phyloP scores from a whole-genome alignment of 345 rosid species.

The Syzygium oleosum region DNA sequence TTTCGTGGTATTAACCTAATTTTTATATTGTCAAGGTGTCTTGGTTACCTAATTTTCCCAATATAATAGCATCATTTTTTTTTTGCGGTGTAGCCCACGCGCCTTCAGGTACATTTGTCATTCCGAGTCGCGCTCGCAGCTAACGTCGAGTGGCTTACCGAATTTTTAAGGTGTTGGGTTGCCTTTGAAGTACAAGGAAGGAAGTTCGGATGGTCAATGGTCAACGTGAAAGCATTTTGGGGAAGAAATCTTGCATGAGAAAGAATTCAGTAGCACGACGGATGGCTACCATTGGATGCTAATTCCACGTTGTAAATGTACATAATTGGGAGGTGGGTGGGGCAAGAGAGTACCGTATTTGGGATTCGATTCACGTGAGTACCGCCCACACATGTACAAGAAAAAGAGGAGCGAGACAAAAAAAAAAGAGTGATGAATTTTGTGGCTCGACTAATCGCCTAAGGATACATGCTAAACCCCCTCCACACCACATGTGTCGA shows the following conservation, averaged over 20 bases:
- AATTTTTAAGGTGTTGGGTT: background rate
- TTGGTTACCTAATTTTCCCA: background rate
- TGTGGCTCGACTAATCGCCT: fast-evolving
- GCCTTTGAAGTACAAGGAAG: background rate
- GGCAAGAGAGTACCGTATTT: background rate
- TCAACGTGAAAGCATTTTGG: background rate
- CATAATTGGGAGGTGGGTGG: background rate
- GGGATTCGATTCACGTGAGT: too few species aligned
- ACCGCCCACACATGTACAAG: too few species aligned
- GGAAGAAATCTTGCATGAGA: background rate
- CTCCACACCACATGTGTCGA: background rate
- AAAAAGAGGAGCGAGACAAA: background rate
- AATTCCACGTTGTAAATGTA: background rate
- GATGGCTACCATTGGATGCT: background rate
- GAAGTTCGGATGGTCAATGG: background rate
- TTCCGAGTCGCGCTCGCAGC: background rate
- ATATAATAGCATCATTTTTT: background rate
- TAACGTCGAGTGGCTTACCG: background rate
- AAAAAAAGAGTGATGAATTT: background rate
- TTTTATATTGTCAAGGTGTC: background rate
- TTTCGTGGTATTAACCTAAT: too few species aligned
- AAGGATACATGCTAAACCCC: background rate
- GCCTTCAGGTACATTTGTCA: background rate
- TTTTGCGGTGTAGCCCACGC: background rate
- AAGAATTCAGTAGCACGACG: background rate